phyloP scores from a whole-genome alignment of 2,329 filamentous ascomycete genomes.

The Nemania sp. region DNA sequence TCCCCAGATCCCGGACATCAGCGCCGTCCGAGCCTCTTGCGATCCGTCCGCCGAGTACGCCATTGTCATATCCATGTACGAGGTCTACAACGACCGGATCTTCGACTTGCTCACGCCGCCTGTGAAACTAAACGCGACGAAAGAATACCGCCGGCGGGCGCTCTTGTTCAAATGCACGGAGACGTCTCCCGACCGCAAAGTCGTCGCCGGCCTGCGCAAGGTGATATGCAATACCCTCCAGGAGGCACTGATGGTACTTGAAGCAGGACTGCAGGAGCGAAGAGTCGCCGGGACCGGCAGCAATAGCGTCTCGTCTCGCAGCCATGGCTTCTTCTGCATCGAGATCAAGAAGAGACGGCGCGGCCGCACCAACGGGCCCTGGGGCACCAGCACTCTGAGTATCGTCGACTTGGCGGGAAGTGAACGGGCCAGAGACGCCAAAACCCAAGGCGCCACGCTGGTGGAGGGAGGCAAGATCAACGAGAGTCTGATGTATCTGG shows the following conservation, averaged over 20 bases:
- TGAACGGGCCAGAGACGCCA: constrained; percentile 88
- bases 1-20: constrained; percentile 75
- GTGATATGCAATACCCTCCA: constrained; percentile 80
- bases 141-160: constrained; percentile 74
- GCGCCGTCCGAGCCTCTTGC: constrained; percentile 66
- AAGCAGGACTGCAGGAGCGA: constrained; percentile 84
- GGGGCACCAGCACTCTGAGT: constrained; percentile 79
- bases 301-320: constrained; percentile 89
- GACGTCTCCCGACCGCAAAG: constrained; percentile 83
- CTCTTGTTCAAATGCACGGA: constrained; percentile 93
- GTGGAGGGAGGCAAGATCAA: constrained; percentile 98
- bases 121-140: constrained; percentile 61
- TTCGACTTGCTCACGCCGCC: constrained; percentile 83
- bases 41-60: constrained; percentile 78
- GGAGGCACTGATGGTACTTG: constrained; percentile 86
- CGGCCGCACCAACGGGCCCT: constrained; percentile 57
- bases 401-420: constrained; percentile 93
- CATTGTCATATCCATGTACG: constrained; percentile 94
- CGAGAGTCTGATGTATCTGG: constrained; percentile 96
- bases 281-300: constrained; percentile 88
- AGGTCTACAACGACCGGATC: constrained; percentile 98
- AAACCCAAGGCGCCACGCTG: constrained; percentile 89
- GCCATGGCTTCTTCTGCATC: constrained; percentile 94
- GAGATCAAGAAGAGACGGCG: constrained; percentile 81
- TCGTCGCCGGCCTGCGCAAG: constrained; percentile 90